phyloP scores from a whole-genome alignment of 2,329 filamentous ascomycete species.

The Colletotrichum tofieldiae region DNA sequence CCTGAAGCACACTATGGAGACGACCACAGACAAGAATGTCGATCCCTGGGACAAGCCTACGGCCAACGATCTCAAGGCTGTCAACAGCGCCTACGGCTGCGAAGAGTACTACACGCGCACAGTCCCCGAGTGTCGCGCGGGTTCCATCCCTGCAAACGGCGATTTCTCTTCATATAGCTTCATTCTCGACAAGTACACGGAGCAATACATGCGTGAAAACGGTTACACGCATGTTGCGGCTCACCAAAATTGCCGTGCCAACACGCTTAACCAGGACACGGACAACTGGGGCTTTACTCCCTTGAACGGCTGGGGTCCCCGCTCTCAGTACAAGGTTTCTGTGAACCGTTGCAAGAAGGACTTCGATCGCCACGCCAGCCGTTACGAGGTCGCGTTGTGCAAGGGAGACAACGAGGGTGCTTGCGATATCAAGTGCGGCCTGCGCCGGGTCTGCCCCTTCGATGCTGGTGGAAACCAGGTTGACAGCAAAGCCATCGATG shows the following conservation, averaged over 20 bases:
- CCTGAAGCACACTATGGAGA: neutral
- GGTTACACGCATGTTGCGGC: conserved; percentile 22
- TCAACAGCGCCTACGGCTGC: conserved; percentile 28
- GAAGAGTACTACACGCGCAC: conserved; percentile 9
- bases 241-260: conserved; percentile 26
- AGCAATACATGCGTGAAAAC: conserved; percentile 21
- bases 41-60: conserved; percentile 17
- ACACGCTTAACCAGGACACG: neutral
- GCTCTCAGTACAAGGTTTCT: conserved; percentile 15
- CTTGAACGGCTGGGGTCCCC: conserved; percentile 23
- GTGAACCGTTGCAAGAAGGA: conserved; percentile 23
- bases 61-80: conserved; percentile 11
- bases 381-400: conserved; percentile 34
- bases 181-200: conserved; percentile 18
- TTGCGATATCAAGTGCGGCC: conserved; percentile 30
- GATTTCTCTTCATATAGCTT: conserved; percentile 24
- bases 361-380: conserved; percentile 28
- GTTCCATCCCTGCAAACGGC: neutral
- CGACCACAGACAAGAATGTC: neutral
- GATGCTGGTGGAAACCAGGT: neutral
- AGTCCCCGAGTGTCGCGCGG: conserved; percentile 15
- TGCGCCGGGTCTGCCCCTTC: conserved; percentile 18
- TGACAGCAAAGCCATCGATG: conserved; percentile 30
- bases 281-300: conserved; percentile 31
- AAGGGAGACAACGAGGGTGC: conserved; percentile 18